A percentile compares a stretch with the other conserved stretches of the same genome.
Conservation (phyloP, 2,329 filamentous ascomycete genomes). For the Grosmannia penicillata region DNA sequence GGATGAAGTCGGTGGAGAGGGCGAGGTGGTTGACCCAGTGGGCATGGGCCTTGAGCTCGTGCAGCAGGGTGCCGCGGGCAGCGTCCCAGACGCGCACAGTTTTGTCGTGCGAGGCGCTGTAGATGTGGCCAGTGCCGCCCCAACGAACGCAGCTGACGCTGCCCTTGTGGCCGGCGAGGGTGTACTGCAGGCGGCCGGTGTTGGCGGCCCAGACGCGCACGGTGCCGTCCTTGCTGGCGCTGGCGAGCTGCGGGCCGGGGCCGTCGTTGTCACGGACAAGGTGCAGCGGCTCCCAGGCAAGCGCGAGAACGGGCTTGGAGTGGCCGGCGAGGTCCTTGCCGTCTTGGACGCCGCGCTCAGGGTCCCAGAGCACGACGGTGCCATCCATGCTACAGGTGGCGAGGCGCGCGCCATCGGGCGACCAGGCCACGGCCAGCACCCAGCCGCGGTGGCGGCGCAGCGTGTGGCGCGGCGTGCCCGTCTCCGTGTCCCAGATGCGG, state of each 20-base stretch:
- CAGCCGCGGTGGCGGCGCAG: constrained; percentile 78
- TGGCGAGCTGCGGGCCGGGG: constrained; percentile 67
- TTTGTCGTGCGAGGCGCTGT: constrained; percentile 81
- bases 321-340: constrained; percentile 70
- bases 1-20: constrained; percentile 78
- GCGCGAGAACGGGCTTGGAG: constrained; percentile 72
- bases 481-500: constrained; percentile 88
- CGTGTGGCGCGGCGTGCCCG: constrained; percentile 75
- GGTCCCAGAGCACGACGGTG: constrained; percentile 78
- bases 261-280: constrained; percentile 39
- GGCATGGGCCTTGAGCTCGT: constrained; percentile 59
- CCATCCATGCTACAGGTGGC: constrained; percentile 92
- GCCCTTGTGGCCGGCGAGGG: constrained; percentile 76
- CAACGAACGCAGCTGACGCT: constrained; percentile 84
- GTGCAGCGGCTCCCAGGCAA: constrained; percentile 92
- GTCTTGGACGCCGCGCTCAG: constrained; percentile 60
- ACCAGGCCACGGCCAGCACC: constrained; percentile 81
- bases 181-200: constrained; percentile 62
- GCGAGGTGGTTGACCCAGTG: constrained; percentile 96
- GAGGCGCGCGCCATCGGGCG: constrained; percentile 64
- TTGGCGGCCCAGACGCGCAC: constrained; percentile 78
- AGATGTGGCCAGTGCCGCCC: constrained; percentile 79
- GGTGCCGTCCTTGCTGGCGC: constrained; percentile 79
- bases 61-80: constrained; percentile 60
- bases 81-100: constrained; percentile 85